phyloP scores from a whole-genome alignment of 108 stramenopile species.

The Fistulifera pelliculosa region DNA sequence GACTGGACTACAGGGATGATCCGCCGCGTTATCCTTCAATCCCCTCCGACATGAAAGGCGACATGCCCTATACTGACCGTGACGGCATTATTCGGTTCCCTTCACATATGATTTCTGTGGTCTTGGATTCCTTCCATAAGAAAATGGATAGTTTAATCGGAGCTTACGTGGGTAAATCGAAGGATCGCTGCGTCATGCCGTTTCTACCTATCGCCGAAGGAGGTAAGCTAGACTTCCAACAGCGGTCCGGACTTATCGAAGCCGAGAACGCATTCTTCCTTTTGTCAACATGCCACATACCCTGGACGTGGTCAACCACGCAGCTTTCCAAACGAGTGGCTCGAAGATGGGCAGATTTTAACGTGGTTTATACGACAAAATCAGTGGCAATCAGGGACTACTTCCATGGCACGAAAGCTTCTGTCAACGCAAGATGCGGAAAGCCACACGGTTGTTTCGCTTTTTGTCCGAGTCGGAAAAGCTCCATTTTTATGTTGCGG shows the following conservation, averaged over 20 bases:
- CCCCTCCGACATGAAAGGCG: conserved; percentile 12
- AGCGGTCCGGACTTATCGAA: conserved; percentile 22
- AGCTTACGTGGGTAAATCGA: conserved; percentile 11
- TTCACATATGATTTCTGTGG: conserved; percentile 12
- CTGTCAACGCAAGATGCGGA: not conserved
- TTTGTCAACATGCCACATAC: conserved; percentile 26
- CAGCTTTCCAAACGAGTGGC: conserved; percentile 31
- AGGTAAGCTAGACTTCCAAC: conserved; percentile 21
- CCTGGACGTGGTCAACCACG: conserved; percentile 12
- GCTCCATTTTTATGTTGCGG: conserved; percentile 28
- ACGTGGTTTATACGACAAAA: conserved; percentile 27
- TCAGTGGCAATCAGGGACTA: conserved; percentile 21
- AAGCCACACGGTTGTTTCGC: conserved; percentile 3
- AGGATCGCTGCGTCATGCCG: conserved; percentile 17
- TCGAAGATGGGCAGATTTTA: conserved; percentile 21
- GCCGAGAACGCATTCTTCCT: conserved; percentile 19
- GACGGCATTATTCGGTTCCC: conserved; percentile 21
- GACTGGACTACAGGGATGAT: conserved; percentile 15
- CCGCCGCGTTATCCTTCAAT: conserved; percentile 12
- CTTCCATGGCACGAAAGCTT: conserved; percentile 11
- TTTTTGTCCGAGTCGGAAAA: conserved; percentile 20
- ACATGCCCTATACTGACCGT: conserved; percentile 14
- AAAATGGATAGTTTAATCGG: not conserved
- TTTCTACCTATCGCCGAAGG: conserved; percentile 5
- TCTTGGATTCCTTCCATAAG: not conserved